Percentiles rank a stretch among this genome's conserved stretches.
Conservation (phyloP, 2,329 filamentous ascomycete species). For the Colletotrichum coccodes region DNA sequence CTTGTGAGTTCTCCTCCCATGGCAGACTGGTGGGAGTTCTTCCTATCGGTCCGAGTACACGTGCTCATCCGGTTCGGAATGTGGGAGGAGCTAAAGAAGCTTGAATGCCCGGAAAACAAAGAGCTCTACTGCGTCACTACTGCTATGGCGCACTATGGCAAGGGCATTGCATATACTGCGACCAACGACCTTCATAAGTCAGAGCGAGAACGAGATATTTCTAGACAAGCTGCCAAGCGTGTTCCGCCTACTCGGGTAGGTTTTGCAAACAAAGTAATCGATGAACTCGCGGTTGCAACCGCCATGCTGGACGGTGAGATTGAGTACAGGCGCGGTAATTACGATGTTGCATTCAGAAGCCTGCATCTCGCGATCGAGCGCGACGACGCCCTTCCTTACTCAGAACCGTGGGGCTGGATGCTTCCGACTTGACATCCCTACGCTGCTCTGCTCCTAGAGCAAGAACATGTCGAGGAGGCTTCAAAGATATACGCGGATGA, state of each 20-base stretch:
- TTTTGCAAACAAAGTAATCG: constrained; percentile 73
- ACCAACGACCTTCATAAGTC: constrained; percentile 65
- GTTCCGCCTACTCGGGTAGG: constrained; percentile 70
- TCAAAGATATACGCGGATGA: constrained; percentile 68
- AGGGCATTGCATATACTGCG: constrained; percentile 73
- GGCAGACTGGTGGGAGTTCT: constrained; percentile 82
- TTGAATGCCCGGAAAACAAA: constrained; percentile 65
- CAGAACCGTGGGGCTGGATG: constrained; percentile 85
- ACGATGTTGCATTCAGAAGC: constrained; percentile 66
- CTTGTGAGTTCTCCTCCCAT: constrained; percentile 74
- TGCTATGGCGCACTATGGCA: constrained; percentile 74
- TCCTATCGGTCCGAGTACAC: constrained; percentile 74
- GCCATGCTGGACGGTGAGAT: constrained; percentile 80
- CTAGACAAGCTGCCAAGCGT: constrained; percentile 57
- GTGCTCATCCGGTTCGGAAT: constrained; percentile 77
- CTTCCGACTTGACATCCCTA: constrained; percentile 77
- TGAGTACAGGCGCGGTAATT: constrained; percentile 72
- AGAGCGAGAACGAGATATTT: constrained; percentile 57
- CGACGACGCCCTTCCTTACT: constrained; percentile 73
- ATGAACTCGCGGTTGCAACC: constrained; percentile 70
- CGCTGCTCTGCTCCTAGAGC: constrained; percentile 75
- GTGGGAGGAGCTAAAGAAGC: constrained; percentile 72
- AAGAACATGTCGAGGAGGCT: constrained; percentile 66
- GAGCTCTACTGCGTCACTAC: constrained; percentile 75
- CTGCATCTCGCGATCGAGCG: constrained; percentile 67